Evolutionary conservation across 805 yeast species (phyloP).

Genomic region (Candida khao-thaluensis): DNA sequence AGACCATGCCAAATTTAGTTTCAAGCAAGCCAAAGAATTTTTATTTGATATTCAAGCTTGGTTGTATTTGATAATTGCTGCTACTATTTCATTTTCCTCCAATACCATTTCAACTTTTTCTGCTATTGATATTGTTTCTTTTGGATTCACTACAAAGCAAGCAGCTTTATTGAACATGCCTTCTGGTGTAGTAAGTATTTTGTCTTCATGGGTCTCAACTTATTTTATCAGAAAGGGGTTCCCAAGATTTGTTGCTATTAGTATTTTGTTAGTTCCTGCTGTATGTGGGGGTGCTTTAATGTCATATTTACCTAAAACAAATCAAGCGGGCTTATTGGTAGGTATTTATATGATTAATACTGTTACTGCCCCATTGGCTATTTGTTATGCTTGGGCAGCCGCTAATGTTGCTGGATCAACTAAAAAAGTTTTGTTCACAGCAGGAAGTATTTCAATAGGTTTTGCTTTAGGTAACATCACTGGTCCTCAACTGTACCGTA

Average conservation of each 20-base stretch:
- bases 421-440: slow-evolving; percentile 26
- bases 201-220: slow-evolving; percentile 18
- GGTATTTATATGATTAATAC: slow-evolving; percentile 22
- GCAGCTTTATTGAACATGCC: slow-evolving; percentile 24
- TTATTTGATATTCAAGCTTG: slow-evolving; percentile 20
- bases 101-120: slow-evolving; percentile 22
- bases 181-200: slow-evolving; percentile 22
- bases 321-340: slow-evolving; percentile 26
- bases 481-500: slow-evolving; percentile 28
- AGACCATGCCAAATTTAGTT: slow-evolving; percentile 14
- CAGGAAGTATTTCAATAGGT: slow-evolving; percentile 23
- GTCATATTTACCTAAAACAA: slow-evolving; percentile 20
- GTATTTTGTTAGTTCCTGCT: slow-evolving; percentile 20
- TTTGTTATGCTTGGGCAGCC: slow-evolving; percentile 16
- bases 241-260: slow-evolving; percentile 19
- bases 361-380: slow-evolving; percentile 17
- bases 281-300: slow-evolving; percentile 22
- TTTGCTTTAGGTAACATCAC: slow-evolving; percentile 30
- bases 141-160: slow-evolving; percentile 21
- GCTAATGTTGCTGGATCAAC: slow-evolving; percentile 28
- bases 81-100: slow-evolving; percentile 21
- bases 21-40: slow-evolving; percentile 18
- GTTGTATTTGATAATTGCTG: slow-evolving; percentile 18
- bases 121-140: slow-evolving; percentile 18
- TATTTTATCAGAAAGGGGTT: slow-evolving; percentile 21